Base-by-base conservation (phyloP, 2,329 filamentous ascomycete species). In the Chaetomium sp. region DNA sequence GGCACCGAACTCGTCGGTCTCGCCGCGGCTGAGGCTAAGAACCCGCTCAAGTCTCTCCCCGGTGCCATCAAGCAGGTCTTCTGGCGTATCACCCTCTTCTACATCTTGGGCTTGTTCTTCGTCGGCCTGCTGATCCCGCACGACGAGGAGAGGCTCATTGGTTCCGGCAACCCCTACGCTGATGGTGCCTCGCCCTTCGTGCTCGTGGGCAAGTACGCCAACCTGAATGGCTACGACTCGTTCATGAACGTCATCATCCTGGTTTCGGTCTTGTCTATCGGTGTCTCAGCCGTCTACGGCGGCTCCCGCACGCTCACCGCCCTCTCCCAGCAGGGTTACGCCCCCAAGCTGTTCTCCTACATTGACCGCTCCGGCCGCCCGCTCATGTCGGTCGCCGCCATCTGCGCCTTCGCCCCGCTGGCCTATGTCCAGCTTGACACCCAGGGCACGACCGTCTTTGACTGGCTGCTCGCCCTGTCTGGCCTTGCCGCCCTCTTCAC, bases 11-110 rank as follows among this genome's bases (percentile, higher is more conserved):
- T 89, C 5, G 87, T 90, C 54, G 89, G 88, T 72, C 82, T 91
- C 9, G 87, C 88, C 5, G 89, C 89, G 4, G 89, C 88, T 13
- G 89, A 91, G 76, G 85, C 87, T 0, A 77, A 74, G 4, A 90
- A 90, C 72, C 89, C 89, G 0, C 83, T 86, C 67, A 87, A 90
- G 74, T 85, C 88, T 0, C 82, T 96, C 0, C 92, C 92, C 0
- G 88, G 87, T 25, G 91, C 92, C 1, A 87, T 93, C 72, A 94
- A 93, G 79, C 91, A 94, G 76, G 90, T 83, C 35, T 83, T 82
- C 70, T 82, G 80, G 81, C 79, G 81, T 73, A 81, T 83, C 68
- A 80, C 79, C n/a, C 73, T 82, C 50, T 83, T 83, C 71, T 83
- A 83, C 68, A 73, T 83, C 47, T 68, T 83, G 0, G 80, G 80